These are phyloP conservation scores for Pelagomonas calceolata DNA, from an alignment of 108 stramenopile species.

Conservation along the genomic window DNA sequence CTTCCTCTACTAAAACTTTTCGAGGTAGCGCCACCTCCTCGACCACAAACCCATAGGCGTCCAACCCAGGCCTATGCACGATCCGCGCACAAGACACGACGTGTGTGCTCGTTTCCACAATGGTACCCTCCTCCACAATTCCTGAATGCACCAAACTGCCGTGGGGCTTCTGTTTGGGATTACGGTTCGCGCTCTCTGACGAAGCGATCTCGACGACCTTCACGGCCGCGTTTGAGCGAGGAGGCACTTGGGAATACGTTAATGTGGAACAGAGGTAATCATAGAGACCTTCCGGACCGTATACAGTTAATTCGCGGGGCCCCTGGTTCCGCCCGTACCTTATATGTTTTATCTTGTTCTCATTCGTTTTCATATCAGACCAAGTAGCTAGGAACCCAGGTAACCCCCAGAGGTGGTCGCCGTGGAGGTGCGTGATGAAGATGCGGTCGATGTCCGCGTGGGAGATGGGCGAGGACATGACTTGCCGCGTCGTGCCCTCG, in stretches of 20 bases:
- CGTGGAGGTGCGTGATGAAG: conserved; percentile 1
- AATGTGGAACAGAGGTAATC: neutral
- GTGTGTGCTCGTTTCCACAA: neutral
- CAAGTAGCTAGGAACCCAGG: neutral
- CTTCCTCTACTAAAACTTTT: conserved; percentile 1
- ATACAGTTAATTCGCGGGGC: neutral
- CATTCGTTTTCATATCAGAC: too few relatives aligned
- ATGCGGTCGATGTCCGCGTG: neutral
- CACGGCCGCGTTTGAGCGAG: too few relatives aligned
- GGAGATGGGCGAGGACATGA: neutral
- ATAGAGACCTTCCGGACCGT: neutral
- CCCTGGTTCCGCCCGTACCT: too few relatives aligned
- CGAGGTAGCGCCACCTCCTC: neutral
- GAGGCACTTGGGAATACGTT: too few relatives aligned
- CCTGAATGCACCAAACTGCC: too few relatives aligned
- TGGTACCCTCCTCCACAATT: neutral
- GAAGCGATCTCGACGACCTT: too few relatives aligned
- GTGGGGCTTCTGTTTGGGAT: too few relatives aligned
- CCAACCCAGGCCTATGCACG: neutral
- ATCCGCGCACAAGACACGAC: neutral
- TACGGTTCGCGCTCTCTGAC: too few relatives aligned
- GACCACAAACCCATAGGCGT: neutral
- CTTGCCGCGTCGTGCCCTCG: neutral
- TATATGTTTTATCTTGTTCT: too few relatives aligned
- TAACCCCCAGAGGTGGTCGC: conserved; percentile 4